A percentile compares a stretch with the other conserved stretches of the same genome.
phyloP scores from a whole-genome alignment of 176 grass and related monocot genomes.

The Typha latifolia region DNA sequence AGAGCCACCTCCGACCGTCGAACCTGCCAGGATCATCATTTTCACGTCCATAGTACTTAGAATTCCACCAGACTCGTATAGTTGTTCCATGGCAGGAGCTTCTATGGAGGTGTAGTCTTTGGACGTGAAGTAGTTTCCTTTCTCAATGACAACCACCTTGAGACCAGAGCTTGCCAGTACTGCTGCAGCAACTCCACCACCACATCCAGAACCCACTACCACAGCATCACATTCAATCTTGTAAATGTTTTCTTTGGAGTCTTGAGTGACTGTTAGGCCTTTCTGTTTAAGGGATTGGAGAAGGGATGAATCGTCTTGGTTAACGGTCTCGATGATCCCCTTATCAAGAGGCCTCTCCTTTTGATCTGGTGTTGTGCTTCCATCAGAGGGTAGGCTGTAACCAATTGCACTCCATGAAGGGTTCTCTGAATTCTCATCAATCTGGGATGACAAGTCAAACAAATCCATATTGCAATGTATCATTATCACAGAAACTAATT shows the following conservation, averaged over 20 bases:
- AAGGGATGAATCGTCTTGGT: constrained; percentile 41
- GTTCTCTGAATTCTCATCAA: constrained; percentile 60
- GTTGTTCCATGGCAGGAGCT: constrained; percentile 51
- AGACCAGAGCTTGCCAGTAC: constrained; percentile 52
- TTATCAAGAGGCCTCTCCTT: constrained; percentile 55
- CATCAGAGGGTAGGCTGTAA: constrained; percentile 37
- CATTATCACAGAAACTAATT: background rate
- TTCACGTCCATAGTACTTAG: constrained; percentile 36
- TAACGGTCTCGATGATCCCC: constrained; percentile 61
- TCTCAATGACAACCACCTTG: constrained; percentile 87
- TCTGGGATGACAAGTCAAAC: constrained; percentile 27
- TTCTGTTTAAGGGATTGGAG: constrained; percentile 27
- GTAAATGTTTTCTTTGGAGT: constrained; percentile 17
- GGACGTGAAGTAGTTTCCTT: constrained; percentile 69
- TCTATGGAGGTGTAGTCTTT: constrained; percentile 74
- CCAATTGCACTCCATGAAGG: constrained; percentile 67
- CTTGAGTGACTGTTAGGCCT: constrained; percentile 25
- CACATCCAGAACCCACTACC: constrained; percentile 76
- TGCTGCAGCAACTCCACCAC: constrained; percentile 72
- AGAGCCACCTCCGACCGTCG: constrained; percentile 74
- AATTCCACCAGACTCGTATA: constrained; percentile 68
- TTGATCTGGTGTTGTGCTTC: constrained; percentile 9
- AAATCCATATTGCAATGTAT: constrained; percentile 7
- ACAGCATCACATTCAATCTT: constrained; percentile 51
- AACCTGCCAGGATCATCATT: constrained; percentile 51